These are phyloP conservation scores for Lecanicillium sp. DNA, from an alignment of 2,329 filamentous ascomycete genomes.

Conservation along the genomic window DNA sequence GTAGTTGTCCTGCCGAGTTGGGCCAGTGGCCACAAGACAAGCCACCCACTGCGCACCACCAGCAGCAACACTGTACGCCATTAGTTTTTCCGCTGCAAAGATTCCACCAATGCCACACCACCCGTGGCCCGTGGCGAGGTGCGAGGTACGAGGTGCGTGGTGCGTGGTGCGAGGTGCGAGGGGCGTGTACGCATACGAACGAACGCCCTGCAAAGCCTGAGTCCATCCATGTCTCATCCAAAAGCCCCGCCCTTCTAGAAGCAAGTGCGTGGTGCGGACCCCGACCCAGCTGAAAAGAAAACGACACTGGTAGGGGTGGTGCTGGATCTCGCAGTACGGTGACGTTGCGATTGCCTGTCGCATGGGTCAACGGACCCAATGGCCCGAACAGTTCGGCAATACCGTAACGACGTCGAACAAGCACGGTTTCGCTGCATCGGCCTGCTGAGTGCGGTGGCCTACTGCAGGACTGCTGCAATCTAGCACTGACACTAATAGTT, in stretches of 20 bases:
- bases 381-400: conserved; percentile 1
- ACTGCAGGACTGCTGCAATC: background rate
- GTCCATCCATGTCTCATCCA: conserved; percentile 5
- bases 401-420: background rate
- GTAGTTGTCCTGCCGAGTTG: too few relatives aligned
- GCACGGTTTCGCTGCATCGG: too few relatives aligned
- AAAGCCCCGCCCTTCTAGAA: conserved; percentile 14
- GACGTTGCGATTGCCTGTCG: conserved; percentile 6
- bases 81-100: too few relatives aligned
- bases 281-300: conserved; percentile 14
- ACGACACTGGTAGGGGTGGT: background rate
- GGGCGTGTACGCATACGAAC: background rate
- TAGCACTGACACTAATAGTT: too few relatives aligned
- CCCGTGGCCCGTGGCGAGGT: too few relatives aligned
- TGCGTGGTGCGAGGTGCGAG: too few relatives aligned
- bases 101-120: too few relatives aligned
- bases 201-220: background rate
- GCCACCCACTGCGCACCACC: too few relatives aligned
- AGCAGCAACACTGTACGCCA: too few relatives aligned
- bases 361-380: background rate
- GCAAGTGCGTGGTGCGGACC: conserved; percentile 2
- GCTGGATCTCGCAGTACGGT: conserved; percentile 8
- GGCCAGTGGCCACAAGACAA: too few relatives aligned
- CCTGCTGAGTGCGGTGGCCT: too few relatives aligned
- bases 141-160: too few relatives aligned